Percentiles rank a stretch among this genome's conserved stretches.
phyloP scores from a whole-genome alignment of 148 eudicot species.

The Spergularia marina region DNA sequence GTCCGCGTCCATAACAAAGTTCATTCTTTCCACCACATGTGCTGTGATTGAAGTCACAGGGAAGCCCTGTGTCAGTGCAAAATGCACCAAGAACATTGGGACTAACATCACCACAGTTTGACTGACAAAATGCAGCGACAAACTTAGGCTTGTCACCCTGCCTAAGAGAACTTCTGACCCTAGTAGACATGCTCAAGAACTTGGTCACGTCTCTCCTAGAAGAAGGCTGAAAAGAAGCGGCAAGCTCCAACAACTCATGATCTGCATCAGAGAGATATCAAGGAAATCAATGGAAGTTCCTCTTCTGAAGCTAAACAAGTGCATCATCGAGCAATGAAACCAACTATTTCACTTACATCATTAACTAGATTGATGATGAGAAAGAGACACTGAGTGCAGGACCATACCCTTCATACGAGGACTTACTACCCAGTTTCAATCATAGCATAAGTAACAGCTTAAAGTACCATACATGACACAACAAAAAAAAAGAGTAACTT shows the following conservation, averaged over 20 bases:
- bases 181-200: constrained; percentile 54
- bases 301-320: not conserved
- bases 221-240: constrained; percentile 70
- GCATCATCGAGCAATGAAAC: not conserved
- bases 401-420: not conserved
- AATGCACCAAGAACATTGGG: constrained; percentile 94
- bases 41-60: constrained; percentile 91
- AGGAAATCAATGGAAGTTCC: not conserved
- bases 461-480: not conserved
- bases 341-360: not conserved
- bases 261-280: constrained; percentile 46
- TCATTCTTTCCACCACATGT: constrained; percentile 98
- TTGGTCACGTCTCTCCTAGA: constrained; percentile 65
- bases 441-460: not conserved
- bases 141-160: constrained; percentile 66
- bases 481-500: not conserved
- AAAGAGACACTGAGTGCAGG: constrained; percentile 1
- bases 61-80: constrained; percentile 82
- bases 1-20: constrained; percentile 91
- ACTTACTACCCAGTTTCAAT: not conserved
- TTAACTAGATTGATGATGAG: not conserved
- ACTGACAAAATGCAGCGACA: constrained; percentile 91
- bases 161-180: constrained; percentile 73
- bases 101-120: constrained; percentile 97
- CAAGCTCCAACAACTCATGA: constrained; percentile 67